These are phyloP conservation scores for Deakozyma indianensis DNA, from an alignment of 805 yeast genomes.

Conservation along the genomic window DNA sequence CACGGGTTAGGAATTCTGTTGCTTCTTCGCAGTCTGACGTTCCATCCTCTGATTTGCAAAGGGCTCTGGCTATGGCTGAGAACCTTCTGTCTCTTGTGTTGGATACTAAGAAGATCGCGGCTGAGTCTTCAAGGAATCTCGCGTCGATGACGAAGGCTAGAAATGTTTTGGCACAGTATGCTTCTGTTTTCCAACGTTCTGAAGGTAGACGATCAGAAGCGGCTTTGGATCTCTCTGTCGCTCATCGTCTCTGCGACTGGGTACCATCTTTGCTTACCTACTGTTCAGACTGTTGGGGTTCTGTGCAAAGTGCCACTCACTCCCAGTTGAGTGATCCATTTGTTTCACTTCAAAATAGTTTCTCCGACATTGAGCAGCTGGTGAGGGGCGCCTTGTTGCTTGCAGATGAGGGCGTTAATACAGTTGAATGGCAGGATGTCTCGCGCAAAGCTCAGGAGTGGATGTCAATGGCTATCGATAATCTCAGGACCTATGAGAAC, in stretches of 20 bases:
- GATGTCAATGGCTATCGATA: not conserved
- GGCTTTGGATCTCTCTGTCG: not conserved
- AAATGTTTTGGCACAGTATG: not conserved
- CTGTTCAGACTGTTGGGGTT: not conserved
- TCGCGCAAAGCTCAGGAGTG: not conserved
- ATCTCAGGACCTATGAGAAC: not conserved
- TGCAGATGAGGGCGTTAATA: not conserved
- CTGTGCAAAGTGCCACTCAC: not conserved
- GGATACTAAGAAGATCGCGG: constrained; percentile 11
- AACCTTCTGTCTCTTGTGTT: constrained; percentile 48
- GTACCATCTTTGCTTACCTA: not conserved
- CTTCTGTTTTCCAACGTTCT: not conserved
- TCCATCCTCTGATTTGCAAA: constrained; percentile 58
- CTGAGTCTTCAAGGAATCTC: not conserved
- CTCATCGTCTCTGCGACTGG: not conserved
- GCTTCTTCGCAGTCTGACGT: constrained; percentile 53
- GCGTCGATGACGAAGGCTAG: not conserved
- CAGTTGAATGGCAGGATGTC: not conserved
- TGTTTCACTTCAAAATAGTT: not conserved
- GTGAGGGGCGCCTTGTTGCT: not conserved
- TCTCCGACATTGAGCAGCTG: not conserved
- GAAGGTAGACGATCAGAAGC: not conserved
- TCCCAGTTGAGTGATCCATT: not conserved
- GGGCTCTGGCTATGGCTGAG: constrained; percentile 65
- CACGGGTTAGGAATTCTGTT: constrained; percentile 57